phyloP scores from a whole-genome alignment of 768 basidiomycete genomes.

The Boletus reticuloceps region DNA sequence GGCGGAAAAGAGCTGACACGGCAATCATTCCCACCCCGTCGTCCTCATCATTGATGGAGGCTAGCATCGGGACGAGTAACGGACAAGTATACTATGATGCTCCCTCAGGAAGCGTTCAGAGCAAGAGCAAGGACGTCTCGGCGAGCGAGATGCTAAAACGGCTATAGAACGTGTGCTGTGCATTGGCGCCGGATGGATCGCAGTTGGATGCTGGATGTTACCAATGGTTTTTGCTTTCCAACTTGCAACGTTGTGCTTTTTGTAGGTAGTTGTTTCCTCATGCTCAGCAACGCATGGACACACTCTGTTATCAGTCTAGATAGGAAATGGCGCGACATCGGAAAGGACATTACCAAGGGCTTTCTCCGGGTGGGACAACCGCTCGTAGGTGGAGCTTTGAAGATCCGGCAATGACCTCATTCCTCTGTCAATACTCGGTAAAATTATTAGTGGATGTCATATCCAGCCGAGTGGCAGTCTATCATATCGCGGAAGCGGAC shows the following conservation, averaged over 20 bases:
- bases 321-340: no score
- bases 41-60: conserved; percentile 5
- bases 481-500: no score
- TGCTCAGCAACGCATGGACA: neutral
- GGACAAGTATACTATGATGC: conserved; percentile 20
- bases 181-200: neutral
- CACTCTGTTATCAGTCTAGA: neutral
- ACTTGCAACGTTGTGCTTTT: neutral
- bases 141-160: conserved; percentile 41
- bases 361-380: no score
- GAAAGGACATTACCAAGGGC: no score
- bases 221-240: conserved; percentile 2
- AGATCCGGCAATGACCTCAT: no score
- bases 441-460: no score
- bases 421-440: no score
- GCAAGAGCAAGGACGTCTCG: conserved; percentile 22
- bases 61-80: conserved; percentile 20
- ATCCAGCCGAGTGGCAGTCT: no score
- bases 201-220: neutral
- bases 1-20: conserved; percentile 40
- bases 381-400: no score
- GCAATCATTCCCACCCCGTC: neutral
- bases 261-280: neutral
- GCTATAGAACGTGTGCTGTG: conserved; percentile 9
- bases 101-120: conserved; percentile 7